phyloP scores from a whole-genome alignment of 2,329 filamentous ascomycete genomes.

The Microsporum canis region DNA sequence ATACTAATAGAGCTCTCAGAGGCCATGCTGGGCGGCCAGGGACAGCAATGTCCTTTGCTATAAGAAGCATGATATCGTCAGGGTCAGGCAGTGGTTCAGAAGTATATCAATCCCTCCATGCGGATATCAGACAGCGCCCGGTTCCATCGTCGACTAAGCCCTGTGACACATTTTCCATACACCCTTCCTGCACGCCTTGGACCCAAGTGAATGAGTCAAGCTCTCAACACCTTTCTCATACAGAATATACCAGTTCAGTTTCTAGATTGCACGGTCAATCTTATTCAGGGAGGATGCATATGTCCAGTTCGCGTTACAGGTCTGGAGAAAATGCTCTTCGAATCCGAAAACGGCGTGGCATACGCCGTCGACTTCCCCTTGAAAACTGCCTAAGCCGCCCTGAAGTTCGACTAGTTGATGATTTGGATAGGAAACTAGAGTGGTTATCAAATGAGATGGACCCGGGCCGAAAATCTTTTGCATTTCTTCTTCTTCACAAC shows the following conservation, averaged over 20 bases:
- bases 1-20: conserved; percentile 11
- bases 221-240: neutral
- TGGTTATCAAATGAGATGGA: conserved; percentile 31
- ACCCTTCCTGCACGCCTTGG: too few relatives aligned
- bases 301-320: neutral
- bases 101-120: neutral
- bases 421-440: conserved; percentile 27
- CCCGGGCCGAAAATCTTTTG: conserved; percentile 30
- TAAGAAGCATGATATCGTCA: conserved; percentile 18
- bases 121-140: neutral
- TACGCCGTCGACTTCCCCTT: neutral
- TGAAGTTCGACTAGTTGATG: conserved; percentile 28
- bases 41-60: conserved; percentile 23
- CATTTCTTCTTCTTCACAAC: conserved; percentile 31
- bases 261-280: neutral
- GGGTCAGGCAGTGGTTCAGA: neutral
- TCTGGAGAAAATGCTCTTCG: neutral
- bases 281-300: neutral
- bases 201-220: neutral
- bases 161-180: neutral
- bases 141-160: neutral
- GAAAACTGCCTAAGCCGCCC: conserved; percentile 21
- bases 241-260: neutral
- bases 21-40: conserved; percentile 26
- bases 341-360: neutral